Base-by-base conservation (phyloP, 148 eudicot species). In the Selenicereus undatus region DNA sequence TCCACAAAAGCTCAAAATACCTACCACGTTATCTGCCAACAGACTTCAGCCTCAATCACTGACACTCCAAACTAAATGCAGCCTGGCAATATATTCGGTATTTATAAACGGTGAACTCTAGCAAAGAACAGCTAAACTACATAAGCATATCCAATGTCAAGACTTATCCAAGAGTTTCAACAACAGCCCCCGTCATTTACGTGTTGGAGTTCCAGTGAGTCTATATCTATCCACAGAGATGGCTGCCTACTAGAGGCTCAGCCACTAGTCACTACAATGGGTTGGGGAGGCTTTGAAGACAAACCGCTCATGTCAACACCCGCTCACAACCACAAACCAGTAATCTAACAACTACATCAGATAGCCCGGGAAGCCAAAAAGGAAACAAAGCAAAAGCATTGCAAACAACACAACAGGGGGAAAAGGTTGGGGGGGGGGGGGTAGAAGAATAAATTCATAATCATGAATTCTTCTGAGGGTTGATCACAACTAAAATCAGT, bases 401-500 rank as follows among this genome's bases (percentile, higher is more conserved):
- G 71, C 71, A 27, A 66, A 66, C 43, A 7, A 4, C 43, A 39
- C 3, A 39, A 7, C 0, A 7, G 43, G 26, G 13, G 68, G 68
- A 14, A 27, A 11, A 24, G 17, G 12, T 4, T 2, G 24, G 8
- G 69, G 24, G 27, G 22, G 17, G 22, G 5, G 26, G 9, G 70
- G 24, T 11, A 12, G 35, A 12, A 66, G 35, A 66, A 66, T 35
- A 66, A 3, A 17, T 65, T 42, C 39, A 66, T n/a, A 64, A 77
- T 43, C 36, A 66, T 17, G 16, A 65, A 78, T 73, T 50, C 27
- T 42, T 65, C 24, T 66, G 58, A 26, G 73, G 74, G 56, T 65
- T 26, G 73, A 77, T 78, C 58, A 77, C 70, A 22, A 12, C 13
- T 11, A 78, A 30, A 69, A 78, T 45, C 54, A 12, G 39, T 22